Percentiles rank a stretch among this genome's conserved stretches.
phyloP scores from a whole-genome alignment of 768 basidiomycete species.

The Xerocomellus intermedius region DNA sequence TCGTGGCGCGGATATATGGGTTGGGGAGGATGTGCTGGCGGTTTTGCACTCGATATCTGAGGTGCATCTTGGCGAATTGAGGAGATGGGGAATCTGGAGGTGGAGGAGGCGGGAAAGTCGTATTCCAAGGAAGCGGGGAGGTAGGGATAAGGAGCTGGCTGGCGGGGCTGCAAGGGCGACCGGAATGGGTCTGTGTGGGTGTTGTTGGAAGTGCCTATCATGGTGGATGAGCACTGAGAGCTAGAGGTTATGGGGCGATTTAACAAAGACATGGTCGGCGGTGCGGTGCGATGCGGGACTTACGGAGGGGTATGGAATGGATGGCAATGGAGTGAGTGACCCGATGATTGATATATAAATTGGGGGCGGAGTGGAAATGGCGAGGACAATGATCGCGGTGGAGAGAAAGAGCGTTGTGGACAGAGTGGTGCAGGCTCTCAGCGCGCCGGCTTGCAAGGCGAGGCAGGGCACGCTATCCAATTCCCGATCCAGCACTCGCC shows the following conservation, averaged over 20 bases:
- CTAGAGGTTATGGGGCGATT: slow-evolving; percentile 14
- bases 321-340: background rate
- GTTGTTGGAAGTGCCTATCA: slow-evolving; percentile 13
- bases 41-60: slow-evolving; percentile 16
- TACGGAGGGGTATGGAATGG: background rate
- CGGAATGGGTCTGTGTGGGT: slow-evolving; percentile 6
- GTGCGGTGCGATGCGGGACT: background rate
- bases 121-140: slow-evolving; percentile 14
- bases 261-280: slow-evolving; percentile 4
- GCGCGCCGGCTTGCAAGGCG: slow-evolving; percentile 32
- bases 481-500: slow-evolving; percentile 28
- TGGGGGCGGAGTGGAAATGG: background rate
- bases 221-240: slow-evolving; percentile 14
- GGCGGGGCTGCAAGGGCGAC: slow-evolving; percentile 17
- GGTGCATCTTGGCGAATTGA: slow-evolving; percentile 36
- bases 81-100: slow-evolving; percentile 37
- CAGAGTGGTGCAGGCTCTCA: slow-evolving; percentile 18
- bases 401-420: slow-evolving; percentile 20
- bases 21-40: slow-evolving; percentile 23
- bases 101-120: slow-evolving; percentile 23
- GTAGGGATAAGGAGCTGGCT: slow-evolving; percentile 13
- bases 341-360: slow-evolving; percentile 1
- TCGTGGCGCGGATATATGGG: slow-evolving; percentile 33
- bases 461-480: slow-evolving; percentile 34
- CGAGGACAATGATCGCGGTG: slow-evolving; percentile 8